A percentile compares a stretch with the other conserved stretches of the same genome.
phyloP scores from a whole-genome alignment of 306 rosid genomes.

The Amphicarpaea edgeworthii region DNA sequence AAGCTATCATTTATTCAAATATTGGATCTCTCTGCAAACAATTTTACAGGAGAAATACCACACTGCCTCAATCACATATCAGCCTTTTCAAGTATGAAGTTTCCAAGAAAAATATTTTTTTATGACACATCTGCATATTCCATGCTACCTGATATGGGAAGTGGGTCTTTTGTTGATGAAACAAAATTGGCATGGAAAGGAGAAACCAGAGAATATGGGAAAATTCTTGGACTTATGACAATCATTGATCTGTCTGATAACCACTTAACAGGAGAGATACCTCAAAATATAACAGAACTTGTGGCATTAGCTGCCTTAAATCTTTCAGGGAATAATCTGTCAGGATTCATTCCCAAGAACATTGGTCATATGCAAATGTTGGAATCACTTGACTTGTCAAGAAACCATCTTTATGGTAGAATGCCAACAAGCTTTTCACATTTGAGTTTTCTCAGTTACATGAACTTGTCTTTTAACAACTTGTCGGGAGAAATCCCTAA shows the following conservation, averaged over 20 bases:
- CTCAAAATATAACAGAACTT: slow-evolving; percentile 36
- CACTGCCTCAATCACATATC: slow-evolving; percentile 33
- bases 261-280: slow-evolving; percentile 48
- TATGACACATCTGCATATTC: no score
- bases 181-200: slow-evolving; percentile 46
- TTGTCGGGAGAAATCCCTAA: slow-evolving; percentile 33
- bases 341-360: slow-evolving; percentile 42
- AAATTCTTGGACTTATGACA: slow-evolving; percentile 40
- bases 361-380: slow-evolving; percentile 42
- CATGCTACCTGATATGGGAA: no score
- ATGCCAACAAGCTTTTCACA: slow-evolving; percentile 25
- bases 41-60: slow-evolving; percentile 41
- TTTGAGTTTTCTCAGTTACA: slow-evolving; percentile 3
- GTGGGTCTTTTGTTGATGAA: neutral
- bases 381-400: slow-evolving; percentile 47
- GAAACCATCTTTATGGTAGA: slow-evolving; percentile 17
- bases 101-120: neutral
- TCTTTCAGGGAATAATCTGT: slow-evolving; percentile 46
- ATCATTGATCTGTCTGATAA: slow-evolving; percentile 52
- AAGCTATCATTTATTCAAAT: slow-evolving; percentile 32
- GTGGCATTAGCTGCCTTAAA: slow-evolving; percentile 39
- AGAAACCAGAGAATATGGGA: slow-evolving; percentile 38
- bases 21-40: slow-evolving; percentile 45
- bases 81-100: neutral
- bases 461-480: slow-evolving; percentile 24